Conservation (phyloP, 495 filamentous ascomycete species). For the Chlorociboria aeruginascens region DNA sequence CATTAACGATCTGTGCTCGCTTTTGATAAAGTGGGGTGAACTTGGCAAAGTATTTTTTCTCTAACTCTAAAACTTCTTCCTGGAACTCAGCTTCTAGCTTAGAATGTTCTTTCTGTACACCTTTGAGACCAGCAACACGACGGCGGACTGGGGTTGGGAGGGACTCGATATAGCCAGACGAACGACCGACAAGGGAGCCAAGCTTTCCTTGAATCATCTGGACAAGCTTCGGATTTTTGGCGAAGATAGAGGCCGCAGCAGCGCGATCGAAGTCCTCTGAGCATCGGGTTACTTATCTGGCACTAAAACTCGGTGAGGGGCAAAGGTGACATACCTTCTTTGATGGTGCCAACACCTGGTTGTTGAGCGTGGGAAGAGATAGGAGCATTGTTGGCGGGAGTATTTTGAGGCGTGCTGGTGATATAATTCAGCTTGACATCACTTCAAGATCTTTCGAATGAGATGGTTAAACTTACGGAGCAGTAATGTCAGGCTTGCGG, state of each 20-base stretch:
- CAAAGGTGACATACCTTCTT: constrained; percentile 64
- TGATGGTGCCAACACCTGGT: constrained; percentile 88
- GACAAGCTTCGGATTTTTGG: constrained; percentile 83
- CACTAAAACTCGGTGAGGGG: constrained; percentile 13
- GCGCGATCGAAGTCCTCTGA: constrained; percentile 84
- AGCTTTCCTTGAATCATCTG: constrained; percentile 97
- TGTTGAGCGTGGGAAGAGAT: constrained; percentile 97
- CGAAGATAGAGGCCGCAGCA: constrained; percentile 80
- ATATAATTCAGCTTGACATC: constrained; percentile 28
- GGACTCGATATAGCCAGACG: constrained; percentile 96
- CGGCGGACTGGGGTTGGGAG: constrained; percentile 79
- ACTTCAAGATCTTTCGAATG: neutral
- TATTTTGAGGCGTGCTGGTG: constrained; percentile 78
- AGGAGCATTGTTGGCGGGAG: constrained; percentile 84
- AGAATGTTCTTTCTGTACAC: constrained; percentile 95
- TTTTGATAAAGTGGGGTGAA: constrained; percentile 96
- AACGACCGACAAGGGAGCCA: constrained; percentile 81
- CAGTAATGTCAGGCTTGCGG: too few species aligned
- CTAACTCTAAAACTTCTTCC: constrained; percentile 90
- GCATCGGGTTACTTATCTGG: constrained; percentile 11
- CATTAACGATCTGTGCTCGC: constrained; percentile 89
- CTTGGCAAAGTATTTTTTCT: constrained; percentile 99
- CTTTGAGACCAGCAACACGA: constrained; percentile 89
- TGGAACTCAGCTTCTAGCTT: constrained; percentile 98
- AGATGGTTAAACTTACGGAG: neutral